These are phyloP conservation scores for Xylaria telfairii DNA, from an alignment of 495 filamentous ascomycete genomes.

Conservation along the genomic window DNA sequence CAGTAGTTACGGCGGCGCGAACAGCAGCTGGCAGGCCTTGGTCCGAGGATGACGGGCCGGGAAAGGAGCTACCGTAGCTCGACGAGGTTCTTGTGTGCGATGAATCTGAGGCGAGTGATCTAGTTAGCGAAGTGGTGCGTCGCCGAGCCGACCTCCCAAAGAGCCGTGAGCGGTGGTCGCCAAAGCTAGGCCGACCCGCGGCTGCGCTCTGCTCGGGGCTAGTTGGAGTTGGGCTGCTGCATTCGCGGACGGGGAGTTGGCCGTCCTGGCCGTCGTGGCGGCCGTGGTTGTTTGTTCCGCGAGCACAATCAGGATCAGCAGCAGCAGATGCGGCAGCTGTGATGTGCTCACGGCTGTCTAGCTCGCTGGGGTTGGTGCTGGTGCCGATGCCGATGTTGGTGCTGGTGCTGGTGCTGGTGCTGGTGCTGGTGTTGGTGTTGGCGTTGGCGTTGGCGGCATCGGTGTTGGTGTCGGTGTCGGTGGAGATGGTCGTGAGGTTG, in stretches of 20 bases:
- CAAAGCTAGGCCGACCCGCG: conserved; percentile 16
- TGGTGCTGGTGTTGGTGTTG: neutral
- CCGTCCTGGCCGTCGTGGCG: conserved; percentile 19
- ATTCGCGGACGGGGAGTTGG: conserved; percentile 9
- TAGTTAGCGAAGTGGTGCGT: conserved; percentile 34
- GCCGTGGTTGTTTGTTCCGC: conserved; percentile 8
- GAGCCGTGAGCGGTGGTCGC: conserved; percentile 12
- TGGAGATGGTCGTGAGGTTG: conserved; percentile 7
- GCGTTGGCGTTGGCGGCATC: conserved; percentile 6
- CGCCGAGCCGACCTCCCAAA: conserved; percentile 6
- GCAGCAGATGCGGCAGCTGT: neutral
- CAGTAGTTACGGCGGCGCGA: neutral
- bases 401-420: neutral
- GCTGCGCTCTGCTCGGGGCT: conserved; percentile 18
- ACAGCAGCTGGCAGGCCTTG: conserved; percentile 30
- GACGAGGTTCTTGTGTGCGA: conserved; percentile 24
- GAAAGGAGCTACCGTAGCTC: conserved; percentile 29
- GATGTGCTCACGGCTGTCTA: neutral
- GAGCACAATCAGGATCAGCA: neutral
- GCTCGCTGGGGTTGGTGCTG: neutral
- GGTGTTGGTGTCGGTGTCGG: conserved; percentile 8
- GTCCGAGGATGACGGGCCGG: conserved; percentile 24
- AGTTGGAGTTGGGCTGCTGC: conserved; percentile 19
- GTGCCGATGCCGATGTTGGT: neutral
- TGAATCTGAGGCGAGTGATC: conserved; percentile 30